Evolutionary conservation across 768 basidiomycete genomes (phyloP), one percentile per base, ranked within the genome.

Genomic region (Lentinus tigrinus): DNA sequence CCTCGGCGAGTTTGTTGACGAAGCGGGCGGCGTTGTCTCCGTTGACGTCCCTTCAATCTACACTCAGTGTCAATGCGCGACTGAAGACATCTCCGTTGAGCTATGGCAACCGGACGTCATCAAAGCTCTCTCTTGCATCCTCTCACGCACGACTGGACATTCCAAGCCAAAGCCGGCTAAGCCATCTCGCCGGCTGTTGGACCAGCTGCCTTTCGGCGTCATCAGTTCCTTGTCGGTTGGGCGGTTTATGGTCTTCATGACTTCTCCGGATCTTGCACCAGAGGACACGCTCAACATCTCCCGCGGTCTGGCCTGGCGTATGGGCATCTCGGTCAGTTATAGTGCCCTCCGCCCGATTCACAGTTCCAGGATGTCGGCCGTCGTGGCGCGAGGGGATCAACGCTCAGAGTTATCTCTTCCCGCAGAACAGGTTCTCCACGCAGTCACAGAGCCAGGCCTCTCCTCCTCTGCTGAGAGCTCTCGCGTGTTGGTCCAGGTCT

Each of bases 221-320:
- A 75, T 79, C 6, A 64, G 79, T 23, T 81, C 85, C 27, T 21
- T 88, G 34, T 79, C 89, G 0, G 61, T 95, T 43, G 81, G 78
- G 1, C 81, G 82, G 36, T 74, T 89, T 46, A 83, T 86, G 26
- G 66, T 90, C 10, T 85, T 91, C 56, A 68, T 93, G 50, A 89
- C 91, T 7, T 83, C 87, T n/a, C 81, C 81, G 36, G 95, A 96
- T 69, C 78, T 94, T 53, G 92, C 92, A 60, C 91, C 91, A 0
- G 72, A 78, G 0, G 88, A 88, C 53, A 79, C 81, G 38, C 70
- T 82, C 54, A 83, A 83, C 44, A 75, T 91, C 13, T 86, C 84
- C 3, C 82, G 91, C 27, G 93, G 93, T 3, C 70, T 91, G 54
- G 84, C 85, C 2, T 65, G 85, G 27, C 80, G 73, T 23, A 83